These are phyloP conservation scores for Nicotiana noctiflora DNA, from an alignment of 257 asterid genomes.

Conservation along the genomic window DNA sequence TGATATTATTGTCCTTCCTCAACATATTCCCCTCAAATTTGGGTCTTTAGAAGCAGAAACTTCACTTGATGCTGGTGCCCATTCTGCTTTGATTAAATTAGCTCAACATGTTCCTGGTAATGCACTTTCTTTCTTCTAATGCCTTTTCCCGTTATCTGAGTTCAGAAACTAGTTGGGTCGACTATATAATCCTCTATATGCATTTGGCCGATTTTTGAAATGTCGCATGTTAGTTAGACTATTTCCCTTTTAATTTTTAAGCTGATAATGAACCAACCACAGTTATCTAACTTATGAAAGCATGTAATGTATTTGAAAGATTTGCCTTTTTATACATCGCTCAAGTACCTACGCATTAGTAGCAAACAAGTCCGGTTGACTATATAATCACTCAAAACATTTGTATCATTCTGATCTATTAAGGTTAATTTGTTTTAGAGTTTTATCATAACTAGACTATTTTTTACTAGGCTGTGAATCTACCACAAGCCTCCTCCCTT, in stretches of 20 bases:
- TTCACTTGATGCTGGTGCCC: constrained; percentile 21
- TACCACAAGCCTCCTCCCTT: background rate
- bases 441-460: background rate
- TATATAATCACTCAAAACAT: too few species aligned
- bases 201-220: background rate
- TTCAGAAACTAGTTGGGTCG: background rate
- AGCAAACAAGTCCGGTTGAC: too few species aligned
- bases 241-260: too few species aligned
- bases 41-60: constrained; percentile 26
- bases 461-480: background rate
- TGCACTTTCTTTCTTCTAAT: too few species aligned
- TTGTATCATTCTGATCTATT: too few species aligned
- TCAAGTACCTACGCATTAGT: too few species aligned
- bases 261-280: too few species aligned
- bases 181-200: background rate
- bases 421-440: too few species aligned
- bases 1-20: constrained; percentile 66
- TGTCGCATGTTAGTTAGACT: background rate
- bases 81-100: constrained; percentile 41
- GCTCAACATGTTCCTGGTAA: constrained; percentile 76
- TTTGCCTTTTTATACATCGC: too few species aligned
- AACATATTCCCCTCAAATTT: constrained; percentile 69
- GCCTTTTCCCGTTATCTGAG: too few species aligned
- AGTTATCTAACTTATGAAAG: too few species aligned
- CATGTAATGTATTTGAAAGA: too few species aligned